Evolutionary conservation across 805 yeast species (phyloP), one percentile per base, ranked within the genome.

Genomic region (Cyberlindnera galapagoensis): DNA sequence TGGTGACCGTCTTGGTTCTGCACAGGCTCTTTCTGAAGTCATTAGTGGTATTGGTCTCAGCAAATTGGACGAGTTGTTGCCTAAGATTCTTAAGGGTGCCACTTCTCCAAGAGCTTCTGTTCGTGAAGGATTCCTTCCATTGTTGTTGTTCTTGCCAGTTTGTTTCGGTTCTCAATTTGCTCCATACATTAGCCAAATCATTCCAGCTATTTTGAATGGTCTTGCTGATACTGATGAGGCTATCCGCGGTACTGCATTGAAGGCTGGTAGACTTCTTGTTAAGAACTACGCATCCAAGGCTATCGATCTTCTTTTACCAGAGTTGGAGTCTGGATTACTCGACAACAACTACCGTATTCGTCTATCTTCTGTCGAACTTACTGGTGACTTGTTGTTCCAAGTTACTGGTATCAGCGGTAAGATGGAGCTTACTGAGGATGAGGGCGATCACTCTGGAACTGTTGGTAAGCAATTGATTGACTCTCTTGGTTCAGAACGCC

Each of bases 1-100:
- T 7, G 97, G 97, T 39, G 97, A 92, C 54, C 76, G 96, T 44
- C 71, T 92, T 38, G 99, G 99, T 37, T 82, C 95, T 31, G 98
- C 97, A 0, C 98, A 92, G 64, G 97, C 95, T 3, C 70, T 92
- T 35, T 75, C 96, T 12, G 99, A 92, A 60, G 95, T 92, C 41
- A 73, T 87, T 34, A 79, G 85, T 49, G 98, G 98, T 43, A 70
- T 92, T 33, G 98, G 99, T 47, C 59, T 86, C 29, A 59, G 75
- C 42, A 87, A 87, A 50, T 69, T 92, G 53, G 98, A 92, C 46
- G 97, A 87, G 51, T 59, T 88, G 51, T 62, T 92, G 38, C 98
- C 99, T 22, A 58, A 67, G 1, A 80, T 92, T 40, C 67, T 92
- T 47, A 60, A 73, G 6, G 80, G 80, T 50, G 84, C 95, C 16